Evolutionary conservation across 306 rosid species (phyloP).

Genomic region (Gynostemma pentaphyllum): DNA sequence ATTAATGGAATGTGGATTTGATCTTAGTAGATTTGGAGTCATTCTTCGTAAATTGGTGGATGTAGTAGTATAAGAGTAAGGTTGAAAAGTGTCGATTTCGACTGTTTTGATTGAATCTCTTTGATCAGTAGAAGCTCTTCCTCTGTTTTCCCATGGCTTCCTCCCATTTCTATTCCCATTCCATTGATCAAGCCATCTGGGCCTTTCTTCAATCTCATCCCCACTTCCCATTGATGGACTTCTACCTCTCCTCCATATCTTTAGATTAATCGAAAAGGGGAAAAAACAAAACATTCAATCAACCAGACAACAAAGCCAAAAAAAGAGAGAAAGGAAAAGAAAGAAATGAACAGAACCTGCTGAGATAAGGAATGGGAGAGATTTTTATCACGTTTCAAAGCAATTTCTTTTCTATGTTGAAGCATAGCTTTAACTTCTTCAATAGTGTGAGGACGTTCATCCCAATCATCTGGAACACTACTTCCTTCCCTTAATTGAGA

Average conservation of each 20-base stretch:
- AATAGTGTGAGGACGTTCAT: constrained; percentile 72
- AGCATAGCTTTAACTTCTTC: constrained; percentile 95
- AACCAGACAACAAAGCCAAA: not conserved
- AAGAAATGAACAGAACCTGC: constrained; percentile 39
- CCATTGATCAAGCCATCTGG: constrained; percentile 76
- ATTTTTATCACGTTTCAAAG: constrained; percentile 66
- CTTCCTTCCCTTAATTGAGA: constrained; percentile 80
- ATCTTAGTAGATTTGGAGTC: constrained; percentile 56
- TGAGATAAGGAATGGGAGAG: constrained; percentile 71
- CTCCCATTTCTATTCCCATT: constrained; percentile 71
- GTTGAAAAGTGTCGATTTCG: constrained; percentile 81
- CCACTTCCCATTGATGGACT: constrained; percentile 81
- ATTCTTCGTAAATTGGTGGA: constrained; percentile 53
- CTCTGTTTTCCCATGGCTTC: constrained; percentile 74
- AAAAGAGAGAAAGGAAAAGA: not conserved
- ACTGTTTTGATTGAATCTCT: constrained; percentile 78
- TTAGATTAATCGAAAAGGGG: not conserved
- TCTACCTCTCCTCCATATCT: constrained; percentile 60
- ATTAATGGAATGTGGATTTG: constrained; percentile 35
- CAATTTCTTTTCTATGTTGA: constrained; percentile 61
- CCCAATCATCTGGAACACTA: constrained; percentile 78
- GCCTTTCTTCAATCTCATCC: constrained; percentile 75
- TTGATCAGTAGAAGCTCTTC: constrained; percentile 84
- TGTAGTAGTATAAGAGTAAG: constrained; percentile 53
- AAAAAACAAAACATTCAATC: not conserved